phyloP scores from a whole-genome alignment of 768 basidiomycete genomes.

The Collybia mongolica region DNA sequence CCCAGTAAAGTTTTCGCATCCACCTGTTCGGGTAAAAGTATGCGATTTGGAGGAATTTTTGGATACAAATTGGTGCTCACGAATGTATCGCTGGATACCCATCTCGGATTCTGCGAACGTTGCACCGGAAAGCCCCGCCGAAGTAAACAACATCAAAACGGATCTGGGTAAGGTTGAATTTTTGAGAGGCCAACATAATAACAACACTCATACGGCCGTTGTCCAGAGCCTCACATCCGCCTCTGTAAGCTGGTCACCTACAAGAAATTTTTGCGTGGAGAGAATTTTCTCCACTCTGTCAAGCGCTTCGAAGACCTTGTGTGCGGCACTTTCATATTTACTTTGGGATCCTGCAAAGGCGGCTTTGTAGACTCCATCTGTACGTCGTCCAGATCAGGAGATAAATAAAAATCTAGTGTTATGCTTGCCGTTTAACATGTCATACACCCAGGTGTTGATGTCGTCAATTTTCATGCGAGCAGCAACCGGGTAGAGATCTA shows the following conservation, averaged over 20 bases:
- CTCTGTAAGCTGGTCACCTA: slow-evolving; percentile 79
- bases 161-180: slow-evolving; percentile 38
- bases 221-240: slow-evolving; percentile 85
- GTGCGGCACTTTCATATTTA: slow-evolving; percentile 78
- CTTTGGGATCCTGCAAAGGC: slow-evolving; percentile 81
- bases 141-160: slow-evolving; percentile 90
- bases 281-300: slow-evolving; percentile 80
- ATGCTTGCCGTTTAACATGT: slow-evolving; percentile 75
- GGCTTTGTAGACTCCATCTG: slow-evolving; percentile 83
- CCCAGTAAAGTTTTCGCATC: slow-evolving; percentile 90
- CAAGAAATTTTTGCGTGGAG: slow-evolving; percentile 77
- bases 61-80: slow-evolving; percentile 27
- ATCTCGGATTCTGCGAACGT: slow-evolving; percentile 78
- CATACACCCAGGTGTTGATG: slow-evolving; percentile 83
- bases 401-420: background rate
- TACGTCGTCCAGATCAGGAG: background rate
- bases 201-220: slow-evolving; percentile 66
- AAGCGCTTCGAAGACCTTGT: slow-evolving; percentile 70
- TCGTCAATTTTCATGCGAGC: slow-evolving; percentile 76
- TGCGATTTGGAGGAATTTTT: background rate
- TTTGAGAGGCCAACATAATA: background rate
- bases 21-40: slow-evolving; percentile 41
- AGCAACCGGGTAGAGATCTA: slow-evolving; percentile 78
- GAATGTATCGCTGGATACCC: slow-evolving; percentile 83
- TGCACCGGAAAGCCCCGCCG: slow-evolving; percentile 86